phyloP scores from a whole-genome alignment of 139 green algal species.

The Ulvella scutata region DNA sequence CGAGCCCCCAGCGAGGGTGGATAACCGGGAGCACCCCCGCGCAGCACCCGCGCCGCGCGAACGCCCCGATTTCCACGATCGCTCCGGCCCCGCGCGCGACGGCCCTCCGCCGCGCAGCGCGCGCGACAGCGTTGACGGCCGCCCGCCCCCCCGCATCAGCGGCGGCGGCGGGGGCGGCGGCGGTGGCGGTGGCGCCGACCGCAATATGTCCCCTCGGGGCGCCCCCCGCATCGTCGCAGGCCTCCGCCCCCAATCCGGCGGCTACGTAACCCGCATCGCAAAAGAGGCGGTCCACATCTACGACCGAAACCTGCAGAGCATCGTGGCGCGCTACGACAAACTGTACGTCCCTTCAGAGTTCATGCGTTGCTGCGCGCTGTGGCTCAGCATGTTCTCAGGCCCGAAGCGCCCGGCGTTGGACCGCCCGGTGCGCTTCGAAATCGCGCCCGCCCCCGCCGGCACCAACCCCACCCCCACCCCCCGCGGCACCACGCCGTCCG shows the following conservation, averaged over 20 bases:
- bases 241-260: too few relatives aligned
- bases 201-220: neutral
- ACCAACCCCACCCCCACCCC: neutral
- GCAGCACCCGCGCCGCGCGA: neutral
- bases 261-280: neutral
- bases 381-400: conserved; percentile 19
- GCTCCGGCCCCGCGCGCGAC: too few relatives aligned
- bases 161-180: neutral
- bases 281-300: neutral
- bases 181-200: neutral
- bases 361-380: conserved; percentile 9
- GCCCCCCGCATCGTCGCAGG: too few relatives aligned
- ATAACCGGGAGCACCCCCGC: too few relatives aligned
- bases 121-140: neutral
- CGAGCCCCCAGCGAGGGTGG: too few relatives aligned
- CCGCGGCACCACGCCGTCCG: neutral
- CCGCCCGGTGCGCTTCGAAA: conserved; percentile 15
- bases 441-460: conserved; percentile 10
- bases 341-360: conserved; percentile 43
- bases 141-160: neutral
- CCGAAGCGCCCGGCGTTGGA: conserved; percentile 14
- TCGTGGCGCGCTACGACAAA: conserved; percentile 28
- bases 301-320: neutral
- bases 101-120: neutral
- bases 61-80: neutral